Evolutionary conservation across 306 rosid genomes (phyloP).

Genomic region (Spatholobus suberectus): DNA sequence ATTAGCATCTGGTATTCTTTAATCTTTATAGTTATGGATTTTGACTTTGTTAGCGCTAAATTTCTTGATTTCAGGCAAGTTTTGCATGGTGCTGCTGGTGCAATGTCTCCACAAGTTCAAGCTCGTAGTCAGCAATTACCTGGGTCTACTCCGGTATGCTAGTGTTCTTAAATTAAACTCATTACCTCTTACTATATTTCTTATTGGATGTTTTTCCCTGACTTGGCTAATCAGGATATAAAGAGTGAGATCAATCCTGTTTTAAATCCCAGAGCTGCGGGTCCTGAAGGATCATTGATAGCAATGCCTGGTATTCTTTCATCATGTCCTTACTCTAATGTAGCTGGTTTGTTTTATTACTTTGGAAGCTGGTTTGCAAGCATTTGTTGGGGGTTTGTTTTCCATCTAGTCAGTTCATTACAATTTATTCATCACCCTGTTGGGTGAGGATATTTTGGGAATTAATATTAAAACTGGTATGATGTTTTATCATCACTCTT

Average conservation of each 20-base stretch:
- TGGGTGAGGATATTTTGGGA: constrained; percentile 32
- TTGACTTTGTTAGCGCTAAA: constrained; percentile 31
- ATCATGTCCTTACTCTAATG: constrained; percentile 30
- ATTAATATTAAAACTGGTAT: constrained; percentile 11
- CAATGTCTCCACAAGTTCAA: constrained; percentile 91
- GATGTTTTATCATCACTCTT: constrained; percentile 27
- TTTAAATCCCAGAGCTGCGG: constrained; percentile 86
- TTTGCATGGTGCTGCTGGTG: constrained; percentile 87
- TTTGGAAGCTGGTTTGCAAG: constrained; percentile 28
- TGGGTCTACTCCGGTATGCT: constrained; percentile 84
- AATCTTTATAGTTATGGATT: constrained; percentile 11
- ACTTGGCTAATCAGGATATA: constrained; percentile 73
- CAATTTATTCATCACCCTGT: constrained; percentile 26
- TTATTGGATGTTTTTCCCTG: constrained; percentile 41
- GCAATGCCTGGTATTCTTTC: constrained; percentile 83
- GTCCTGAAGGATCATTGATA: constrained; percentile 91
- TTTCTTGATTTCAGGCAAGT: constrained; percentile 75
- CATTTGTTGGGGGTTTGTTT: constrained; percentile 17
- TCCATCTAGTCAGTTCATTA: background rate
- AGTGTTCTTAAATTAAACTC: constrained; percentile 28
- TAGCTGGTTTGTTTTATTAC: constrained; percentile 28
- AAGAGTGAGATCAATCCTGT: constrained; percentile 90
- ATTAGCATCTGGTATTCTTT: background rate
- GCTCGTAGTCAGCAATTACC: constrained; percentile 88
- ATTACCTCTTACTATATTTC: constrained; percentile 27